Conservation (phyloP, 305 asterid species). For the Andrographis paniculata region DNA sequence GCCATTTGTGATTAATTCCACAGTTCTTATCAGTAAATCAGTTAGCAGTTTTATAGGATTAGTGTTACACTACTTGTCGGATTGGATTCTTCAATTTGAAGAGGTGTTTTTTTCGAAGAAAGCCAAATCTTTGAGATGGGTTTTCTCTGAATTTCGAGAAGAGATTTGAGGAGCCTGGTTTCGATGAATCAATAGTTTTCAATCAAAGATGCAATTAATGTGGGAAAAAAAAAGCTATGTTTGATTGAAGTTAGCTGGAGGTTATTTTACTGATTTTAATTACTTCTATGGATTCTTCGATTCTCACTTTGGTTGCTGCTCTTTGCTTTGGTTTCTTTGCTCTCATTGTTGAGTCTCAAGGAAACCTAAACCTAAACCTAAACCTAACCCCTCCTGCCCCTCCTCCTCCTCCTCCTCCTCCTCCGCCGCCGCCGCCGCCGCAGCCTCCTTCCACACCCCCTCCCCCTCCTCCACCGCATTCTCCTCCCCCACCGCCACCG, state of each 20-base stretch:
- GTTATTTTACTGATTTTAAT: no score
- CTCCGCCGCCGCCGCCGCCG: neutral
- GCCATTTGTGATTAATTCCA: no score
- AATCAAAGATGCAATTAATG: no score
- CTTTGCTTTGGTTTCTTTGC: slow-evolving; percentile 19
- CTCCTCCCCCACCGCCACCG: slow-evolving; percentile 13
- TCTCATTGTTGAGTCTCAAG: slow-evolving; percentile 26
- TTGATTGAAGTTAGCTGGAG: neutral
- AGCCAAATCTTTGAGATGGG: no score
- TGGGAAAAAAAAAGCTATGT: neutral
- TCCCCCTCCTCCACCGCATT: slow-evolving; percentile 1
- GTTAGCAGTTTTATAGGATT: no score
- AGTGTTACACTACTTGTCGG: no score
- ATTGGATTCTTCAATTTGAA: no score
- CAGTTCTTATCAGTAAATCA: no score
- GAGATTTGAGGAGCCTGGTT: no score
- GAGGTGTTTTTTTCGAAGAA: no score
- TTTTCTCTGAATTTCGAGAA: no score
- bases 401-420: slow-evolving; percentile 3
- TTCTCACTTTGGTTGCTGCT: slow-evolving; percentile 19
- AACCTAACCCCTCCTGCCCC: slow-evolving; percentile 28
- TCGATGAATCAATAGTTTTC: no score
- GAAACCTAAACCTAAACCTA: slow-evolving; percentile 23
- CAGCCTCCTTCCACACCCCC: neutral
- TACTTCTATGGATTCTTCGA: slow-evolving; percentile 29